A percentile compares a stretch with the other conserved stretches of the same genome.
Conservation (phyloP, 371 early-diverging fungal genomes). For the Mortierella sp. region DNA sequence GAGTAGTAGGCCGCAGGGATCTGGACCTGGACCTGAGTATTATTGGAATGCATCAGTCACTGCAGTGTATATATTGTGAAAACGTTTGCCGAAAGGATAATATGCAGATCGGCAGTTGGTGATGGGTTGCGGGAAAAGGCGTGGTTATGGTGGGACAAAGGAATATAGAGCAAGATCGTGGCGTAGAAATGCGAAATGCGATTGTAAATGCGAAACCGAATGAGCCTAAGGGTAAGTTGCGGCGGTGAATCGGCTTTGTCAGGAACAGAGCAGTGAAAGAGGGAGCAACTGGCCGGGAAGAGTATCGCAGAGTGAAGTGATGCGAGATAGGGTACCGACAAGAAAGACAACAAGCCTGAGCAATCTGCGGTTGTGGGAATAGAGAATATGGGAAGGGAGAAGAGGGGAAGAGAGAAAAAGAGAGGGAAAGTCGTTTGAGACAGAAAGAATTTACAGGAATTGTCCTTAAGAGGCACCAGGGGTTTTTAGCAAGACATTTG, state of each 20-base stretch:
- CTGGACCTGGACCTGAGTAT: conserved; percentile 49
- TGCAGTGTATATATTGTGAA: not conserved
- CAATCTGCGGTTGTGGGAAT: not conserved
- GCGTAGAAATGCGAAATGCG: not conserved
- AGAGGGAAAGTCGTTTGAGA: not conserved
- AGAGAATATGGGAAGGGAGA: not conserved
- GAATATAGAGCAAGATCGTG: conserved; percentile 2
- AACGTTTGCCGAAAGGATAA: not conserved
- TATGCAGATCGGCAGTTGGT: too few relatives aligned
- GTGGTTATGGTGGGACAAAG: not conserved
- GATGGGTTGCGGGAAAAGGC: not conserved
- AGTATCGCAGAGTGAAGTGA: too few relatives aligned
- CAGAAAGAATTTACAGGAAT: not conserved
- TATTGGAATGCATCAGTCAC: conserved; percentile 42
- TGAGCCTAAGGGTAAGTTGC: not conserved
- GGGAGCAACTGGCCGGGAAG: too few relatives aligned
- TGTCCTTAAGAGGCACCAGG: too few relatives aligned
- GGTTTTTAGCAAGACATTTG: too few relatives aligned
- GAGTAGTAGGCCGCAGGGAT: conserved; percentile 39
- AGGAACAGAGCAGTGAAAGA: too few relatives aligned
- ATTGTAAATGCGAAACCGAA: conserved; percentile 9
- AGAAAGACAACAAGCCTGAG: too few relatives aligned
- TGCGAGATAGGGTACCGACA: too few relatives aligned
- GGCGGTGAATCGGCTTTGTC: not conserved
- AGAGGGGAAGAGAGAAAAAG: not conserved